These are phyloP conservation scores for Pythium dissimile DNA, from an alignment of 352 stramenopile species.

Conservation along the genomic window DNA sequence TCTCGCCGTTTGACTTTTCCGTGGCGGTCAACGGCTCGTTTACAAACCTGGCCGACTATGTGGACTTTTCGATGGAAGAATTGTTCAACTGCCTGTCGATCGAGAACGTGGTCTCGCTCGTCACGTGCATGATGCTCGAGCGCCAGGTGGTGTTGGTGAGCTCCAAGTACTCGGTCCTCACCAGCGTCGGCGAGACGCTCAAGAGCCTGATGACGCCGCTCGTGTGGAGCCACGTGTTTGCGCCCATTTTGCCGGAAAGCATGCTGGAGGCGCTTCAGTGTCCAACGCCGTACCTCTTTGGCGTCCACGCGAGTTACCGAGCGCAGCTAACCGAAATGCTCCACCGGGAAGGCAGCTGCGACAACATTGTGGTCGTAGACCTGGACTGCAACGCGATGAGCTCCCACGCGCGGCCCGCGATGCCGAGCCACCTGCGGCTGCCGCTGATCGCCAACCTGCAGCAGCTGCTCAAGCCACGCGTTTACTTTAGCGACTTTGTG, in stretches of 20 bases:
- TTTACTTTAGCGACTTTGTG: slow-evolving; percentile 77
- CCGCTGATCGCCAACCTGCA: slow-evolving; percentile 47
- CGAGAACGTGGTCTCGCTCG: slow-evolving; percentile 60
- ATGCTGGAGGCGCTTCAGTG: slow-evolving; percentile 86
- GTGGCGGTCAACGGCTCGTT: slow-evolving; percentile 32
- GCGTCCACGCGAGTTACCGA: slow-evolving; percentile 73
- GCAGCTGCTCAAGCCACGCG: slow-evolving; percentile 64
- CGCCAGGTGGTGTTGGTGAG: slow-evolving; percentile 77
- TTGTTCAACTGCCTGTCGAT: slow-evolving; percentile 78
- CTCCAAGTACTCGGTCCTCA: slow-evolving; percentile 77
- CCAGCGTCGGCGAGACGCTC: slow-evolving; percentile 71
- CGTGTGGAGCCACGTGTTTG: slow-evolving; percentile 86
- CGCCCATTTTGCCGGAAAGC: slow-evolving; percentile 69
- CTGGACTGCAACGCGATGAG: slow-evolving; percentile 63
- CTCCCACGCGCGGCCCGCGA: slow-evolving; percentile 29
- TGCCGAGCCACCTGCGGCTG: slow-evolving; percentile 42
- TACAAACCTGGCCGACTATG: slow-evolving; percentile 50
- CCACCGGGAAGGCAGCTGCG: slow-evolving; percentile 64
- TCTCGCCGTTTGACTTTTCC: slow-evolving; percentile 66
- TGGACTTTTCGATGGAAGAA: slow-evolving; percentile 82
- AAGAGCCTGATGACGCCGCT: slow-evolving; percentile 75
- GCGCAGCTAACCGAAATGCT: slow-evolving; percentile 69
- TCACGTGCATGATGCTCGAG: slow-evolving; percentile 75
- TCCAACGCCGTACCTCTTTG: slow-evolving; percentile 83
- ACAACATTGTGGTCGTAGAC: slow-evolving; percentile 72